These are phyloP conservation scores for Cercospora beticola DNA, from an alignment of 2,329 filamentous ascomycete species.

Conservation along the genomic window DNA sequence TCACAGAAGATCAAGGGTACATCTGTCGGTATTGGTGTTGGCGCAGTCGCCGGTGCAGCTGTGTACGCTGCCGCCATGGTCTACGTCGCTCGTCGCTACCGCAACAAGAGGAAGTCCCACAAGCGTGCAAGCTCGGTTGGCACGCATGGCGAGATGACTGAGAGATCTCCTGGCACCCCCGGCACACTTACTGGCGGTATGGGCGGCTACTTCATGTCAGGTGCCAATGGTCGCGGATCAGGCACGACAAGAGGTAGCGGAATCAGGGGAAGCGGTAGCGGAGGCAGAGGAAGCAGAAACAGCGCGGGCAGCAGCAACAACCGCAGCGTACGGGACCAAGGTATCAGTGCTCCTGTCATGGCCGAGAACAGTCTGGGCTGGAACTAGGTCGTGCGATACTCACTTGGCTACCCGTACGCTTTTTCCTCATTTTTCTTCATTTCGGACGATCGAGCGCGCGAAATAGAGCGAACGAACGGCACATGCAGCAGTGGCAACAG, in stretches of 20 bases:
- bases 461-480: neutral
- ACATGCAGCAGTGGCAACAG: neutral
- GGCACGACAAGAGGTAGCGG: conserved; percentile 10
- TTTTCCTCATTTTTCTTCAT: neutral
- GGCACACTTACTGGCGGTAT: conserved; percentile 35
- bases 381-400: conserved; percentile 58
- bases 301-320: conserved; percentile 66
- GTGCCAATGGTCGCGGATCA: conserved; percentile 51
- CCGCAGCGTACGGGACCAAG: conserved; percentile 63
- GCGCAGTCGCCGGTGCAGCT: conserved; percentile 73
- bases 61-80: conserved; percentile 96
- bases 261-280: conserved; percentile 34
- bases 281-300: conserved; percentile 43
- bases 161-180: conserved; percentile 33
- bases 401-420: neutral
- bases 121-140: conserved; percentile 74
- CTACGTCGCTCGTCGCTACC: conserved; percentile 84
- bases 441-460: neutral
- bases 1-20: conserved; percentile 62
- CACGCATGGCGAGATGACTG: conserved; percentile 55
- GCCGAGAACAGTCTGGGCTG: conserved; percentile 93
- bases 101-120: conserved; percentile 69
- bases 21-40: conserved; percentile 69
- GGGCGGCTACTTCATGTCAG: conserved; percentile 64
- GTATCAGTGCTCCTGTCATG: conserved; percentile 87